Percentiles rank a stretch among this genome's conserved stretches.
These are phyloP conservation scores for Drechmeria coniospora DNA, from an alignment of 2,329 filamentous ascomycete genomes.

Conservation along the genomic window DNA sequence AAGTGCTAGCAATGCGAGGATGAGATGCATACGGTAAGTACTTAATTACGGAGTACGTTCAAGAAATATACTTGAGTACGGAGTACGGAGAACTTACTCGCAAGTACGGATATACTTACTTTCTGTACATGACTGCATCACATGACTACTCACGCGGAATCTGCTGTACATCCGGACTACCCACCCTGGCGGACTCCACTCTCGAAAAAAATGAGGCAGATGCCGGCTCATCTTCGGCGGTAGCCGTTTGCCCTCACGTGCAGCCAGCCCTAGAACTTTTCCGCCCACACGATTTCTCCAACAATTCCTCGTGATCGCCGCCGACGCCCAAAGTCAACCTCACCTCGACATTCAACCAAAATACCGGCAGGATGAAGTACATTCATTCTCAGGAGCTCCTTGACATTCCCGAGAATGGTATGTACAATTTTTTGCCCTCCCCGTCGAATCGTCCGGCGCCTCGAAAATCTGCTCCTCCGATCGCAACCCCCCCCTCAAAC, in stretches of 20 bases:
- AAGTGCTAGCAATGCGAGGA: no score
- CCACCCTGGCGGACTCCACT: no score
- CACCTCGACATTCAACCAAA: slow-evolving; percentile 27
- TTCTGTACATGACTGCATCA: no score
- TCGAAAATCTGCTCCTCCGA: slow-evolving; percentile 6
- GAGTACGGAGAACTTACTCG: no score
- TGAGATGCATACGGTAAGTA: no score
- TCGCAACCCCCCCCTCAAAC: background rate
- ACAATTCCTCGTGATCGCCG: slow-evolving; percentile 22
- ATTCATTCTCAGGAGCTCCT: slow-evolving; percentile 96
- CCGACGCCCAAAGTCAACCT: slow-evolving; percentile 23
- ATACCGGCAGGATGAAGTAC: slow-evolving; percentile 89
- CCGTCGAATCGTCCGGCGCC: background rate
- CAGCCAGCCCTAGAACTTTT: slow-evolving; percentile 28
- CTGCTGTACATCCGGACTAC: no score
- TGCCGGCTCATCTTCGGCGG: slow-evolving; percentile 13
- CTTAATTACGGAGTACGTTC: no score
- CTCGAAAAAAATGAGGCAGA: background rate
- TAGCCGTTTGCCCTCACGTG: slow-evolving; percentile 19
- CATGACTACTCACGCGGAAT: no score
- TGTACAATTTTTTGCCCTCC: slow-evolving; percentile 27
- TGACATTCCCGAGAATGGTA: slow-evolving; percentile 92
- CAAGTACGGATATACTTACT: no score
- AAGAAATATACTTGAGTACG: no score
- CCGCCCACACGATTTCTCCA: slow-evolving; percentile 26